Conservation (phyloP, 2,329 filamentous ascomycete genomes). For the Aspergillus unguis region DNA sequence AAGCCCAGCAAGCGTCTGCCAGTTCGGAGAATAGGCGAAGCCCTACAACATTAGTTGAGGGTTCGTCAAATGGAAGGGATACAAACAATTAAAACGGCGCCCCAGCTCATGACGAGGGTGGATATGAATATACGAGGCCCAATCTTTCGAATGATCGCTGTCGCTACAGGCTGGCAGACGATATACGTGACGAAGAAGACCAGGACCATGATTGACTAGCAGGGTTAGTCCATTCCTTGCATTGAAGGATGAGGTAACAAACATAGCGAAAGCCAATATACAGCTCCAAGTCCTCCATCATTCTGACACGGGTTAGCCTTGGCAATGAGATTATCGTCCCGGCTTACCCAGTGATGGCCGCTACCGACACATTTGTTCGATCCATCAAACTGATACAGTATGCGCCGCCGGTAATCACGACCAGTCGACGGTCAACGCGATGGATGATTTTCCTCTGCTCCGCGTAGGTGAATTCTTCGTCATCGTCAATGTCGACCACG, state of each 20-base stretch:
- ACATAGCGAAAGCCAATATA: slow-evolving; percentile 28
- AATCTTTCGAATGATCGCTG: slow-evolving; percentile 28
- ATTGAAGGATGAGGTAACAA: background rate
- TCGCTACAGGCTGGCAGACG: slow-evolving; percentile 30
- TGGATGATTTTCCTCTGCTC: slow-evolving; percentile 68
- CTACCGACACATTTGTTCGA: slow-evolving; percentile 67
- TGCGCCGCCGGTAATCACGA: slow-evolving; percentile 60
- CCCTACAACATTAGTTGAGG: slow-evolving; percentile 9
- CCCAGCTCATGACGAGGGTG: slow-evolving; percentile 29
- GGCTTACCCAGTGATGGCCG: slow-evolving; percentile 63
- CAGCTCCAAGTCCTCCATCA: slow-evolving; percentile 30
- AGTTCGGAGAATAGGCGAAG: slow-evolving; percentile 29
- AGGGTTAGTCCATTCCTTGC: background rate
- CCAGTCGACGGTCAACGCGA: slow-evolving; percentile 64
- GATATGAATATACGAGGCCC: slow-evolving; percentile 29
- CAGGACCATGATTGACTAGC: slow-evolving; percentile 27
- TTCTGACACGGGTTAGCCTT: slow-evolving; percentile 34
- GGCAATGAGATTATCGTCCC: background rate
- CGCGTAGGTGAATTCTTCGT: slow-evolving; percentile 49
- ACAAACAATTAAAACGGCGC: slow-evolving; percentile 27
- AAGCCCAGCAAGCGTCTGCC: slow-evolving; percentile 25
- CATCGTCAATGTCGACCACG: slow-evolving; percentile 16
- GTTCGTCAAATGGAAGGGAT: background rate
- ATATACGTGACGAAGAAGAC: slow-evolving; percentile 34
- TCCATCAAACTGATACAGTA: slow-evolving; percentile 78